phyloP scores from a whole-genome alignment of 768 basidiomycete species.

The Mycena sanguinolenta region DNA sequence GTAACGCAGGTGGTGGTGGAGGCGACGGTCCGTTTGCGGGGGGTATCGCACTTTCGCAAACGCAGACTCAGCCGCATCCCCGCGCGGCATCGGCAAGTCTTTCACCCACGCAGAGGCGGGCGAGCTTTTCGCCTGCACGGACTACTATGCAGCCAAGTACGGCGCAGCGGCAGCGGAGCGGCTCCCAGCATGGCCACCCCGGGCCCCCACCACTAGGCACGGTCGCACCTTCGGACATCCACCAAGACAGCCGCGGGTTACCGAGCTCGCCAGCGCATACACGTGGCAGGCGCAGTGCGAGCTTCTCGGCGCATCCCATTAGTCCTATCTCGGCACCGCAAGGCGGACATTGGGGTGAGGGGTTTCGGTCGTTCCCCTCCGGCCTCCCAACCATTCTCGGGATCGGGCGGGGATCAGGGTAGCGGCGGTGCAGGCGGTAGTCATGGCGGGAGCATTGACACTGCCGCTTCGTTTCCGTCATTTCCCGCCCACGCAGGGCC shows the following conservation, averaged over 20 bases:
- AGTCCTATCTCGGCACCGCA: background rate
- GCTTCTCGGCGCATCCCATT: background rate
- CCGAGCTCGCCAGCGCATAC: background rate
- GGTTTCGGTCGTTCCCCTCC: background rate
- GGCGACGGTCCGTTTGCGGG: background rate
- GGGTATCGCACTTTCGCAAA: background rate
- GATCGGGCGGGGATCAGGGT: background rate
- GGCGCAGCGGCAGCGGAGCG: background rate
- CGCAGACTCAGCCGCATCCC: background rate
- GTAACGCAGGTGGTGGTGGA: background rate
- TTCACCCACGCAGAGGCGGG: background rate
- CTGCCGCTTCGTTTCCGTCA: background rate
- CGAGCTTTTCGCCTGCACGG: no score
- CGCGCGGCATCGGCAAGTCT: background rate
- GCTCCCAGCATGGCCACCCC: background rate
- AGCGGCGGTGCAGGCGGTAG: background rate
- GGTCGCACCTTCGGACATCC: background rate
- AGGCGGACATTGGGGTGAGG: conserved; percentile 4
- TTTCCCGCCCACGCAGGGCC: background rate
- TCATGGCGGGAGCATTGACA: background rate
- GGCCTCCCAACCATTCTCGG: background rate
- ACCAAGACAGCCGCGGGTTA: background rate
- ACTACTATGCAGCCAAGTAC: no score
- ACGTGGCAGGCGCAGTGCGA: background rate
- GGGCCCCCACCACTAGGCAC: background rate